phyloP scores from a whole-genome alignment of 2,329 filamentous ascomycete genomes.

The Shiraia sp. region DNA sequence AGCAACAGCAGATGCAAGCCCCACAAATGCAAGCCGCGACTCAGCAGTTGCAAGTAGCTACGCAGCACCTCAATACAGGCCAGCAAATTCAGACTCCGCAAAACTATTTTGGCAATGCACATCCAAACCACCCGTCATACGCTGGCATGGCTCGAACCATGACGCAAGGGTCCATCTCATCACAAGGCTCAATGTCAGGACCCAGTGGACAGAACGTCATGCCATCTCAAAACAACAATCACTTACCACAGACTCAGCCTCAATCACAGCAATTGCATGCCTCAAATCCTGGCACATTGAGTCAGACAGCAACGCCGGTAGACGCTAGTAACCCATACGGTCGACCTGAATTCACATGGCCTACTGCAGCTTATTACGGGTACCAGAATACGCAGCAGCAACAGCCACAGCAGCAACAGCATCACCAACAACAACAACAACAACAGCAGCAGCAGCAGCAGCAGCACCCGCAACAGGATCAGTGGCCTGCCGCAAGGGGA shows the following conservation, averaged over 20 bases:
- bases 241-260: constrained; percentile 19
- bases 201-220: constrained; percentile 14
- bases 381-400: constrained; percentile 24
- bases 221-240: constrained; percentile 5
- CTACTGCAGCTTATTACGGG: constrained; percentile 24
- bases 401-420: constrained; percentile 26
- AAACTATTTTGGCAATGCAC: constrained; percentile 24
- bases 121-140: constrained; percentile 27
- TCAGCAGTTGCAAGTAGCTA: constrained; percentile 4
- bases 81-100: constrained; percentile 17
- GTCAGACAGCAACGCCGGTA: constrained; percentile 15
- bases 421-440: constrained; percentile 21
- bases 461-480: constrained; percentile 27
- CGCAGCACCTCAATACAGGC: no score
- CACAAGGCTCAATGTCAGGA: constrained; percentile 9
- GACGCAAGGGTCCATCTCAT: constrained; percentile 17
- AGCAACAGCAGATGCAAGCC: background rate
- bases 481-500: constrained; percentile 27
- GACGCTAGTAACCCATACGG: constrained; percentile 26
- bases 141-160: constrained; percentile 27
- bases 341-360: constrained; percentile 30
- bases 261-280: constrained; percentile 22
- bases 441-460: constrained; percentile 8
- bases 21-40: constrained; percentile 2
- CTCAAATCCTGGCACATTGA: constrained; percentile 11